Percentiles rank a stretch among this genome's conserved stretches.
These are phyloP conservation scores for Lodderomyces margitis DNA, from an alignment of 1,139 yeast species.

Conservation along the genomic window DNA sequence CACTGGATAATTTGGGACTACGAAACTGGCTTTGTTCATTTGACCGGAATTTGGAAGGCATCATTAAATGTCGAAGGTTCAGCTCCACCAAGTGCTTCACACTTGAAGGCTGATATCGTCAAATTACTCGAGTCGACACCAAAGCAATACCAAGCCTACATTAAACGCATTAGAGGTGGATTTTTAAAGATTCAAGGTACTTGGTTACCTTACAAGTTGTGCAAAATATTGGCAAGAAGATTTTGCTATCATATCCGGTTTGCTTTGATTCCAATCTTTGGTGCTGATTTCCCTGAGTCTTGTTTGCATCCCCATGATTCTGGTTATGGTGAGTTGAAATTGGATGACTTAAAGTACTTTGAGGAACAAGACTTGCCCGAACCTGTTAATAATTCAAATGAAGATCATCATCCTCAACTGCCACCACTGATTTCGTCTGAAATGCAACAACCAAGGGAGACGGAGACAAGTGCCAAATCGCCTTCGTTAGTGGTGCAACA, in stretches of 20 bases:
- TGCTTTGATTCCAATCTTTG: constrained; percentile 79
- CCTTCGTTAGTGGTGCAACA: not conserved
- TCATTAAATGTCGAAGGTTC: constrained; percentile 36
- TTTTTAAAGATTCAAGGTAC: constrained; percentile 92
- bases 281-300: constrained; percentile 63
- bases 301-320: constrained; percentile 66
- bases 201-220: constrained; percentile 79
- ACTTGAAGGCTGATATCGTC: constrained; percentile 73
- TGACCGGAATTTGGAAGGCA: constrained; percentile 88
- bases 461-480: not conserved
- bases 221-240: constrained; percentile 64
- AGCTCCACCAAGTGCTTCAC: constrained; percentile 17
- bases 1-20: constrained; percentile 88
- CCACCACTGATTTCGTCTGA: not conserved
- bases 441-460: not conserved
- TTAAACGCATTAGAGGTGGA: constrained; percentile 86
- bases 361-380: constrained; percentile 12
- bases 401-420: not conserved
- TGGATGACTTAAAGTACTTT: constrained; percentile 33
- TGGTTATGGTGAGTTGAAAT: constrained; percentile 65
- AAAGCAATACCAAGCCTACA: constrained; percentile 56
- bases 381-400: constrained; percentile 5
- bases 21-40: constrained; percentile 81
- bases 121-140: constrained; percentile 74
- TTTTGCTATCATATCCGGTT: constrained; percentile 79